Evolutionary conservation across 2,329 filamentous ascomycete genomes (phyloP), one percentile per base, ranked within the genome.

Genomic region (Ophiostoma piceae): DNA sequence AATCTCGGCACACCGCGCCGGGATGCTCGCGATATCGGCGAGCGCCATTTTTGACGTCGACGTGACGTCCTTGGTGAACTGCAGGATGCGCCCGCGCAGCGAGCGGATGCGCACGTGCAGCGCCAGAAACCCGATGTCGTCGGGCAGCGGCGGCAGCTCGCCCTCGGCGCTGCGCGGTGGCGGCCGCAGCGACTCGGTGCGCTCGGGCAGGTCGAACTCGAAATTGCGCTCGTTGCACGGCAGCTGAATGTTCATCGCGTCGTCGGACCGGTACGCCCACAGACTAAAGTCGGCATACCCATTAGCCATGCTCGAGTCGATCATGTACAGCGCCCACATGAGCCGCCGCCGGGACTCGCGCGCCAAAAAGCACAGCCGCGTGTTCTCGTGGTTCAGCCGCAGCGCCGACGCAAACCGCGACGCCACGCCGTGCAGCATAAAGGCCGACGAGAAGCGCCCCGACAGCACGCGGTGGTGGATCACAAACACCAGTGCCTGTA

Each of bases 141-240:
- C 84, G 2, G 82, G 80, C 26, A 83, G 78, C 0, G 82, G 80
- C 11, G 81, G 80, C 26, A 80, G 77, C 1, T 79, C 77, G 19
- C 81, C 80, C 19, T 80, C 78, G 1, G 81, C 78, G 6, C 80
- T 79, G 0, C 82, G 80, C 0, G 76, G 76, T 1, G 82, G 80
- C 32, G 76, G 76, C 19, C 83, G 78, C n/a, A 86, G 80, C 67
- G 80, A 80, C 71, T 86, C 84, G 8, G 84, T 85, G 4, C 80
- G 78, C 74, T 87, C 84, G 5, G 84, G 83, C 1, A 87, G 80
- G 74, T 87, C 84, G 72, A 86, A 86, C 74, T 88, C 85, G 70
- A 83, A 84, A 71, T 83, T 83, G 2, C 80, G 79, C 75, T 84
- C 82, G 73, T 84, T 83, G 74, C 82, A 84, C 0, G 82, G 82